These are phyloP conservation scores for Gossypioides kirkii DNA, from an alignment of 345 rosid species.

Conservation along the genomic window DNA sequence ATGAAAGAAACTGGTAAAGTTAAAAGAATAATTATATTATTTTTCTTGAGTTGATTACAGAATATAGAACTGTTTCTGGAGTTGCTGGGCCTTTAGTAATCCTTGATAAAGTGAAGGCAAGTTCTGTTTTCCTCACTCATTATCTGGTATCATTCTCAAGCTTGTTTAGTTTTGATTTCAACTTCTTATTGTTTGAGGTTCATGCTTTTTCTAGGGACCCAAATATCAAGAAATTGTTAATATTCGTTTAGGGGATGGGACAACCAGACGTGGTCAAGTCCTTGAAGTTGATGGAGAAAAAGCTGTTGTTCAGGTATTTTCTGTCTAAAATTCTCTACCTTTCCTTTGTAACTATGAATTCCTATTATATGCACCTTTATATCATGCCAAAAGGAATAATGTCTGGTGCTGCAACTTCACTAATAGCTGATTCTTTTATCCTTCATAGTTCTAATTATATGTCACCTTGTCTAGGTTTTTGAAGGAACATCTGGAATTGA, in stretches of 20 bases:
- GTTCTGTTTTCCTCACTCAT: neutral
- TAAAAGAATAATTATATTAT: neutral
- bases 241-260: constrained; percentile 85
- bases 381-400: neutral
- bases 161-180: neutral
- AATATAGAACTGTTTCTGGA: constrained; percentile 93
- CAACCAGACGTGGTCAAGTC: constrained; percentile 89
- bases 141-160: neutral
- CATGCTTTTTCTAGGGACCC: constrained; percentile 53
- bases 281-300: constrained; percentile 97
- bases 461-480: constrained; percentile 47
- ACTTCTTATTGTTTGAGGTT: neutral
- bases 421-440: neutral
- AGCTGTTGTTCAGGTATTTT: constrained; percentile 83
- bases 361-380: neutral
- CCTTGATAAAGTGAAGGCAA: constrained; percentile 93
- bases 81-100: constrained; percentile 98
- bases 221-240: constrained; percentile 94
- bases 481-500: constrained; percentile 97
- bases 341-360: neutral
- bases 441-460: neutral
- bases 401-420: neutral
- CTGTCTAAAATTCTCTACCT: neutral
- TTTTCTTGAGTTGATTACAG: constrained; percentile 34
- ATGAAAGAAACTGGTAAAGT: neutral